A percentile compares a stretch with the other conserved stretches of the same genome.
Evolutionary conservation across 176 grass and related monocot species (phyloP).

Genomic region (Carex scoparia): DNA sequence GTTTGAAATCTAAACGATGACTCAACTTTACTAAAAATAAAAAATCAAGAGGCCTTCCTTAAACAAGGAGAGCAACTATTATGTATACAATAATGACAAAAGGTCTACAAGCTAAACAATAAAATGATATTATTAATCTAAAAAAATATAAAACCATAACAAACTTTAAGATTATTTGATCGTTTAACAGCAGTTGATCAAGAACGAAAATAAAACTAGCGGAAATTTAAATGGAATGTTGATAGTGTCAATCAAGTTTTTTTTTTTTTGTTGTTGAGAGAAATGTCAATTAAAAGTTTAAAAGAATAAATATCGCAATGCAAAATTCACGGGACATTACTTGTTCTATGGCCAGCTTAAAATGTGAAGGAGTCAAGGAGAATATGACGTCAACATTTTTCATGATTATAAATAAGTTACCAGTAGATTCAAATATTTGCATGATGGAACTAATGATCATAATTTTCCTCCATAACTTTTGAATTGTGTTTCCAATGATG

Average conservation of each 20-base stretch:
- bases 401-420: background rate
- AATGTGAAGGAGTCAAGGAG: background rate
- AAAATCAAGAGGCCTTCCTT: no score
- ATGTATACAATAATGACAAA: background rate
- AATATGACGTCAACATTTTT: background rate
- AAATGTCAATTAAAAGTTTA: background rate
- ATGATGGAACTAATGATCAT: background rate
- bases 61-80: no score
- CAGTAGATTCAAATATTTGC: background rate
- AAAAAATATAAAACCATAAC: background rate
- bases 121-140: background rate
- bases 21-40: no score
- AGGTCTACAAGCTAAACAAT: background rate
- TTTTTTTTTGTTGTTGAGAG: no score
- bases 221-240: background rate
- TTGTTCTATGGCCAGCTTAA: background rate
- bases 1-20: no score
- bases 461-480: background rate
- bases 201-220: no score
- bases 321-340: background rate
- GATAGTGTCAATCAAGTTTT: background rate
- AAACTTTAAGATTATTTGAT: background rate
- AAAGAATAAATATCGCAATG: background rate
- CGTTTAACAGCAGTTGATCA: background rate
- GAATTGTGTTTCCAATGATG: conserved; percentile 15